A percentile compares a stretch with the other conserved stretches of the same genome.
Conservation (phyloP, 1,284 basidiomycete genomes). For the Marasmius oreades region DNA sequence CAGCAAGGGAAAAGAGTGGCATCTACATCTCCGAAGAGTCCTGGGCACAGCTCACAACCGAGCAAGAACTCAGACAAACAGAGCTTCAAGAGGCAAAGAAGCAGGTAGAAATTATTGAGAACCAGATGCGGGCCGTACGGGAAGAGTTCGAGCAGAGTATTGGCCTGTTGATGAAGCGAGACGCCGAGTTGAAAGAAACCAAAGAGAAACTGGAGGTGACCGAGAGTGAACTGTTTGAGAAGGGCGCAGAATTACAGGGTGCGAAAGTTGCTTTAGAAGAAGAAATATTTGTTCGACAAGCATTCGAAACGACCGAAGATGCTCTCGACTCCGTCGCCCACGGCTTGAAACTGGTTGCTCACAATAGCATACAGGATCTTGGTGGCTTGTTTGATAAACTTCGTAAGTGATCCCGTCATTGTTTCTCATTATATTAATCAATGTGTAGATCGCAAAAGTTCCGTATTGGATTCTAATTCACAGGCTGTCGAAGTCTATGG, state of each 20-base stretch:
- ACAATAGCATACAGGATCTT: constrained; percentile 72
- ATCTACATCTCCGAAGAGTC: constrained; percentile 89
- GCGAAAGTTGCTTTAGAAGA: constrained; percentile 66
- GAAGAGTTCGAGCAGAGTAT: constrained; percentile 92
- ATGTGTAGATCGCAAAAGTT: constrained; percentile 71
- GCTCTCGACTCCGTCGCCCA: constrained; percentile 69
- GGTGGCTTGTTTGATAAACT: constrained; percentile 80
- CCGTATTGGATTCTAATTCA: constrained; percentile 63
- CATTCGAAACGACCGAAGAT: constrained; percentile 75
- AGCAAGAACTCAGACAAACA: constrained; percentile 73
- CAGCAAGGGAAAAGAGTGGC: constrained; percentile 92
- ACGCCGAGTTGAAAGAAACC: constrained; percentile 70
- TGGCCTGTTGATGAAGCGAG: constrained; percentile 66
- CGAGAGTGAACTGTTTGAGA: constrained; percentile 49
- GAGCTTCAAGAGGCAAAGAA: constrained; percentile 80
- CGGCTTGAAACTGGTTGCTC: constrained; percentile 63
- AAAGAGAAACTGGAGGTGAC: constrained; percentile 56
- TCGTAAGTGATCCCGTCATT: constrained; percentile 43
- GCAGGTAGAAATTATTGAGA: constrained; percentile 79
- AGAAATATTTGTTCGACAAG: constrained; percentile 72
- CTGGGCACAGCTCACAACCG: constrained; percentile 79
- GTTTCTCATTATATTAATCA: background rate
- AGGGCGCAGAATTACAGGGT: constrained; percentile 51
- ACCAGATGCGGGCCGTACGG: constrained; percentile 74
- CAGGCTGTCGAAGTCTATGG: constrained; percentile 63